Base-by-base conservation (phyloP, 1,284 basidiomycete genomes). In the Sanghuangporus sanghuang region DNA sequence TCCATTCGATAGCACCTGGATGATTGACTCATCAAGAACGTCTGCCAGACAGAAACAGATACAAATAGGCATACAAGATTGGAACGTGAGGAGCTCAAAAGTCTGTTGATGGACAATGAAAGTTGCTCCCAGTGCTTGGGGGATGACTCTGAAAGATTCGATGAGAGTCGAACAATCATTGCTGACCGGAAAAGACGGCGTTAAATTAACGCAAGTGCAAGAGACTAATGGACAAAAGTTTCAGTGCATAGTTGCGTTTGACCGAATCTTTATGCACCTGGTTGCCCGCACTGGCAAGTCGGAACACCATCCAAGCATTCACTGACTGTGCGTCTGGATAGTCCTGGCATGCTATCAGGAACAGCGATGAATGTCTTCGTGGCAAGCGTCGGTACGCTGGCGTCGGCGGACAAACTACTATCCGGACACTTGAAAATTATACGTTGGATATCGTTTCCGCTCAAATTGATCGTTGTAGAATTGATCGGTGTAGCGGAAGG, bases 241-340 rank as follows among this genome's bases (percentile, higher is more conserved):
- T 23, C 23, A 23, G 23, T 23, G 23, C 23, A 23, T 23, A 2
- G 1, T 23, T 23, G 23, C 23, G 2, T 23, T 23, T 23, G 23
- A 23, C 23, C 23, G 23, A 23, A 23, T 23, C 23, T 23, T 23
- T 23, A 23, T 23, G 62, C 32, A 71, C 69, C 68, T 56, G 69
- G 57, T 44, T 66, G 61, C 48, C 65, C 67, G 66, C 71, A 70
- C 36, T 64, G 63, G 56, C 63, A 64, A 42, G 61, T 54, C 6
- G 63, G 63, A 14, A 53, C 63, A 32, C 54, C 18, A 18, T 23
- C 57, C 59, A 21, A 57, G 53, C 63, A 64, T 38, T 64, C 63
- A 42, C 21, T 54, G 9, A 44, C 59, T 21, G 52, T 64, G 21
- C 63, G 63, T n/a, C 39, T 18, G n/a, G 53, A 38, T 5, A 64